Percentiles rank a stretch among this genome's conserved stretches.
These are phyloP conservation scores for Neofusicoccum ribis DNA, from an alignment of 2,329 filamentous ascomycete species.

Conservation along the genomic window DNA sequence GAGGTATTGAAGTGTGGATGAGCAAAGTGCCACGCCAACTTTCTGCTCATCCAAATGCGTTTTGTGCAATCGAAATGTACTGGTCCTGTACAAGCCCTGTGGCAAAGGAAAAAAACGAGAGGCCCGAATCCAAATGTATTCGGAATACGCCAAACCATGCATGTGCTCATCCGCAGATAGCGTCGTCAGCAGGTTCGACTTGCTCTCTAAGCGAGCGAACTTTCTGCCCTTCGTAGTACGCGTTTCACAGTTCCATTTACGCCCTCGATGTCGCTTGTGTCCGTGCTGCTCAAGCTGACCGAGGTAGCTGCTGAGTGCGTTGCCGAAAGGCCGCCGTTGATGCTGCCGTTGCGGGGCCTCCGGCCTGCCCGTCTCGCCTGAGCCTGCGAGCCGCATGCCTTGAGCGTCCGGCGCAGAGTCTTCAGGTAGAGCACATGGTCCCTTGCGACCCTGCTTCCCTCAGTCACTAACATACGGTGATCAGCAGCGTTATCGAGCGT, in stretches of 20 bases:
- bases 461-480: conserved; percentile 27
- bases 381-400: conserved; percentile 13
- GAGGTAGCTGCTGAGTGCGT: conserved; percentile 2
- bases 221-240: conserved; percentile 10
- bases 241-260: conserved; percentile 5
- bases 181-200: not conserved
- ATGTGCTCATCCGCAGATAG: conserved; percentile 12
- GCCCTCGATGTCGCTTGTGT: conserved; percentile 12
- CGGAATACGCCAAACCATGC: conserved; percentile 10
- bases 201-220: not conserved
- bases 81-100: not conserved
- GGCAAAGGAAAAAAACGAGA: not conserved
- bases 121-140: conserved; percentile 2
- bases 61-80: not conserved
- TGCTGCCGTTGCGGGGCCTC: conserved; percentile 11
- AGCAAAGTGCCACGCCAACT: conserved; percentile 8
- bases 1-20: not conserved
- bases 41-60: not conserved
- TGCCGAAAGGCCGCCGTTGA: not conserved
- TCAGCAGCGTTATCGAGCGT: conserved; percentile 33
- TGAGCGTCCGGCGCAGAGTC: conserved; percentile 11
- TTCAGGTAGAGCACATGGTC: conserved; percentile 18
- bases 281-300: conserved; percentile 12
- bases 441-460: conserved; percentile 20
- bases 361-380: conserved; percentile 9